Evolutionary conservation across 352 stramenopile species (phyloP), one percentile per base, ranked within the genome.

Genomic region (Globisporangium camurandrum): DNA sequence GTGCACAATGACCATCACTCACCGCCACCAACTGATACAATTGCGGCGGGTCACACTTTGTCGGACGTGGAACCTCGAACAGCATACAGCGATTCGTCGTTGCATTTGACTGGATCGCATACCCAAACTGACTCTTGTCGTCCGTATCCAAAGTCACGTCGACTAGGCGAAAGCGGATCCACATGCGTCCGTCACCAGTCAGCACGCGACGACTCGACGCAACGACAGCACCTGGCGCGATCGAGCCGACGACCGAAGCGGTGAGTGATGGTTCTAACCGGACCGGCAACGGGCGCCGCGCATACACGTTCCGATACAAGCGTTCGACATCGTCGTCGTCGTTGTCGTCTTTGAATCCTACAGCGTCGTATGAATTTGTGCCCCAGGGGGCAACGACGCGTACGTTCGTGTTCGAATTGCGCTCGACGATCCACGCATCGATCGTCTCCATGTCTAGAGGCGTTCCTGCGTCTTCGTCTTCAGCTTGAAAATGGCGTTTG

Each of bases 81-180:
- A 90, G 65, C 71, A 90, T 82, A 41, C 74, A 86, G 8, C 68
- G 66, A 37, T 90, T 90, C 2, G 72, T 88, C 61, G 84, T 86
- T 34, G 76, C 74, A 40, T 85, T 86, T 14, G 71, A 85, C 57
- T 87, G 78, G 45, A 89, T 82, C n/a, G 59, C 74, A 28, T 82
- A 89, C 24, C 75, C 78, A 30, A 83, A 88, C 30, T 68, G 59
- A 4, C 64, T 69, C 0, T 57, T 52, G 20, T 82, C 65, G 17
- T 84, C 57, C n/a, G 51, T 48, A 31, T 74, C 76, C 0, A 48
- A 51, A n/a, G n/a, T n/a, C 0, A 50, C 55, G 12, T 56, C 62
- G 27, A 60, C 12, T 7, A 88, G 37, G 1, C 61, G 59, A 6
- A 89, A 57, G 2, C 75, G 74, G 41, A 90, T 70, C 79, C 79